Evolutionary conservation across 345 rosid genomes (phyloP), one percentile per base, ranked within the genome.

Genomic region (Passiflora organensis): DNA sequence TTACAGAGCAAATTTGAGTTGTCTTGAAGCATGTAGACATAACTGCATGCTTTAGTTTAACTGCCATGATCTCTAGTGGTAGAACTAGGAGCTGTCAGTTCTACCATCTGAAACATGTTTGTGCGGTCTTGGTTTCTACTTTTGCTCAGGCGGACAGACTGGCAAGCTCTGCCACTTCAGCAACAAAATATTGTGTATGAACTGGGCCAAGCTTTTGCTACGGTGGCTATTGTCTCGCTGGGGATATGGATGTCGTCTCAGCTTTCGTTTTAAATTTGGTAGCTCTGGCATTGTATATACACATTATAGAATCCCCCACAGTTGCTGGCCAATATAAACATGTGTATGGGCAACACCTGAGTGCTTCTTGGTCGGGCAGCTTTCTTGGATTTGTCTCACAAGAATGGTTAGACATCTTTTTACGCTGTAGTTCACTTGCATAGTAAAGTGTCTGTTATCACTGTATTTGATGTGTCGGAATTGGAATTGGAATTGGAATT

Each of bases 171-270:
- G 63, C 96, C 88, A 0, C 69, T 70, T 15, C 65, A 84, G 80
- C 71, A 71, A 46, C 80, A 78, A 53, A 88, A 76, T 61, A 11
- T 66, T 47, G 65, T 78, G 49, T 63, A 56, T 22, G 96, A 91
- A 71, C 69, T 79, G 12, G 85, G 78, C 10, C 98, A 87, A 76
- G 96, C 93, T 11, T 63, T 78, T 46, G 88, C 85, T 2, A 91
- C 95, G 2, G 52, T 91, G 9, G 95, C 90, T 34, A 59, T 82
- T 42, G 96, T 88, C 43, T 70, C 82, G 0, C 74, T 81, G 5
- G 96, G 90, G 53, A 76, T 88, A 74, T 91, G 98, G 98, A 72
- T 84, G 78, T 59, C 85, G 36, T 81, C 85, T 59, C 68, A 55
- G 68, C 79, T 87, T 23, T 71, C 73, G 48, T 62, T 67, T 19